phyloP scores from a whole-genome alignment of 192 early-diverging fungal genomes.

The Coemansia sp. region DNA sequence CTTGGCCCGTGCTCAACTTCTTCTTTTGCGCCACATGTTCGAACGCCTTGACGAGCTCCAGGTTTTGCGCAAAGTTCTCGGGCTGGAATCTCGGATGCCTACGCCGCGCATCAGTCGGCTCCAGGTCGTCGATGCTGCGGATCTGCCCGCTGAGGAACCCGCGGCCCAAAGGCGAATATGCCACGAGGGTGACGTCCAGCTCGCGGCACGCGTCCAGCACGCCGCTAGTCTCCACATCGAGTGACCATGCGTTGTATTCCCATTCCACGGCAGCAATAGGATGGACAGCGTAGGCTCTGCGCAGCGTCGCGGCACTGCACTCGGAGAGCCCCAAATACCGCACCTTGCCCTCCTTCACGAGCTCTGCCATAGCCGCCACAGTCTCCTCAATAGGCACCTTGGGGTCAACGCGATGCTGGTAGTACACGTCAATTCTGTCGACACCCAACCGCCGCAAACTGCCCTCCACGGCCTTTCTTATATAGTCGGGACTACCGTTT shows the following conservation, averaged over 20 bases:
- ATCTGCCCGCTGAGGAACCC: conserved; percentile 69
- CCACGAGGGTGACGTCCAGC: conserved; percentile 71
- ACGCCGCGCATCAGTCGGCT: conserved; percentile 53
- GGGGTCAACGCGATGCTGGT: conserved; percentile 64
- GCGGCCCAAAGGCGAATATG: conserved; percentile 72
- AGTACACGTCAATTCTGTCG: conserved; percentile 64
- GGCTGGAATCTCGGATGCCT: conserved; percentile 58
- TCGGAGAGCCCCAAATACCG: conserved; percentile 62
- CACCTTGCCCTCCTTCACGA: conserved; percentile 69
- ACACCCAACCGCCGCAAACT: conserved; percentile 57
- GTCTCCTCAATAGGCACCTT: conserved; percentile 64
- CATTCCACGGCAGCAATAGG: conserved; percentile 61
- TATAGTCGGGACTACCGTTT: conserved; percentile 52
- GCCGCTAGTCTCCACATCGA: conserved; percentile 64
- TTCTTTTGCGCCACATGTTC: conserved; percentile 55
- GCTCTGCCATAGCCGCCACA: conserved; percentile 61
- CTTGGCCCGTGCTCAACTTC: conserved; percentile 51
- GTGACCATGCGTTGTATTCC: conserved; percentile 58
- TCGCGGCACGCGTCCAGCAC: conserved; percentile 69
- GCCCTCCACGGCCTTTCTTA: conserved; percentile 44
- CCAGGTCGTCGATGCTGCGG: conserved; percentile 56
- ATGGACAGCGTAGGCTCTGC: conserved; percentile 67
- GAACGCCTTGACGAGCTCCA: conserved; percentile 58
- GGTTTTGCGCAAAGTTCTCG: conserved; percentile 61
- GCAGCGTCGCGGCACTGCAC: conserved; percentile 58